Evolutionary conservation across 2,329 filamentous ascomycete genomes (phyloP), one percentile per base, ranked within the genome.

Genomic region (Penicillium sp.): DNA sequence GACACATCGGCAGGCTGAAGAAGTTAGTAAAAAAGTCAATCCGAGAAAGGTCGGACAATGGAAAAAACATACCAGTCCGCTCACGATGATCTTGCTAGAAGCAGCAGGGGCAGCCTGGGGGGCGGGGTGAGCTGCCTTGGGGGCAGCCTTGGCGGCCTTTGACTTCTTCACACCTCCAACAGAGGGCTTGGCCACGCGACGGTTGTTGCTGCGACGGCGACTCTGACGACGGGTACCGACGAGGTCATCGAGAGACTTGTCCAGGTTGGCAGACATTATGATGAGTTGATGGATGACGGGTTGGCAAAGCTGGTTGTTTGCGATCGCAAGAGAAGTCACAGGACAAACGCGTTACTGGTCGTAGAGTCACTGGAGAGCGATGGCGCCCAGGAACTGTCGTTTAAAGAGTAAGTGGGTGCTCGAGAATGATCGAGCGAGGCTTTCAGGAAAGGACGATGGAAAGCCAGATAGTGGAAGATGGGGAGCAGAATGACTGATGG

Each of bases 11-110:
- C 85, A 72, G 93, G 93, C 89, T 97, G 62, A 29, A 15, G 7
- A 24, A 44, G 73, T 87, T 77, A 87, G 80, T 55, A 39, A 47
- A 27, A 46, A 51, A 42, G 40, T 60, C 54, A 61, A 56, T 46
- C 7, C 8, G 6, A 7, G 33, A 28, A 23, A n/a, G 4, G 32
- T 18, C 38, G 20, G 28, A 27, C 3, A 28, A 28, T 28, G 29
- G 56, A 9, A 12, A n/a, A 3, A 40, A 75, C 90, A 75, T 86
- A 96, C 91, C 81, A 98, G 82, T 79, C 95, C 95, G 86, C 89
- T 95, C 76, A 98, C 92, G 74, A 95, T 88, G 76, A 97, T 92
- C 78, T 96, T 97, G 81, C 89, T 95, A 62, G 95, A 89, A 66
- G 83, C 84, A 65, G 78, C 77, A 54, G 75, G 72, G 59, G 78